These are phyloP conservation scores for Chlorophyllum brunneum DNA, from an alignment of 768 basidiomycete species.

Conservation along the genomic window DNA sequence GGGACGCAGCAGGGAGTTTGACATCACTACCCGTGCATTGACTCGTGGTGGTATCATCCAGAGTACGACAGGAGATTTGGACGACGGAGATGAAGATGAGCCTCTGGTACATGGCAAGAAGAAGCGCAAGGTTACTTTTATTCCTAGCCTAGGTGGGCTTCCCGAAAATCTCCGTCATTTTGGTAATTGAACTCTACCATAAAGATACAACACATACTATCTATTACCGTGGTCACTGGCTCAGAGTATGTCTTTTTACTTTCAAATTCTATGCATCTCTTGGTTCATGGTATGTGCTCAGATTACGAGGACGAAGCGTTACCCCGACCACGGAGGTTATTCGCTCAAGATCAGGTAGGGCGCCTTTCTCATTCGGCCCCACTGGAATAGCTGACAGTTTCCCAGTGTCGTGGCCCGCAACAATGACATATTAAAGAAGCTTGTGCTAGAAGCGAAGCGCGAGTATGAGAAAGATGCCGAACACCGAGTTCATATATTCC, in stretches of 20 bases:
- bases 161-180: constrained; percentile 14
- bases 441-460: constrained; percentile 83
- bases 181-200: constrained; percentile 10
- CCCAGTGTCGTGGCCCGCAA: constrained; percentile 80
- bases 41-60: constrained; percentile 62
- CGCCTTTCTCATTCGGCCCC: neutral
- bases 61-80: constrained; percentile 70
- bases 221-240: constrained; percentile 87
- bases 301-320: constrained; percentile 80
- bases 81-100: constrained; percentile 71
- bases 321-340: constrained; percentile 69
- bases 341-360: constrained; percentile 76
- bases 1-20: constrained; percentile 85
- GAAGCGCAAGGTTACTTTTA: constrained; percentile 79
- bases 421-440: constrained; percentile 83
- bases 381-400: constrained; percentile 12
- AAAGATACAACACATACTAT: constrained; percentile 85
- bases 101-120: constrained; percentile 61
- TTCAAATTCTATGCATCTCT: constrained; percentile 15
- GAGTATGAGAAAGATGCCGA: constrained; percentile 91
- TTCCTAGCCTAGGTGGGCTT: constrained; percentile 71
- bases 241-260: constrained; percentile 57
- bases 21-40: constrained; percentile 78
- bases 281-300: constrained; percentile 24
- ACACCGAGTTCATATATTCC: constrained; percentile 84